phyloP scores from a whole-genome alignment of 192 early-diverging fungal genomes.

The Rhizophagus clarus region DNA sequence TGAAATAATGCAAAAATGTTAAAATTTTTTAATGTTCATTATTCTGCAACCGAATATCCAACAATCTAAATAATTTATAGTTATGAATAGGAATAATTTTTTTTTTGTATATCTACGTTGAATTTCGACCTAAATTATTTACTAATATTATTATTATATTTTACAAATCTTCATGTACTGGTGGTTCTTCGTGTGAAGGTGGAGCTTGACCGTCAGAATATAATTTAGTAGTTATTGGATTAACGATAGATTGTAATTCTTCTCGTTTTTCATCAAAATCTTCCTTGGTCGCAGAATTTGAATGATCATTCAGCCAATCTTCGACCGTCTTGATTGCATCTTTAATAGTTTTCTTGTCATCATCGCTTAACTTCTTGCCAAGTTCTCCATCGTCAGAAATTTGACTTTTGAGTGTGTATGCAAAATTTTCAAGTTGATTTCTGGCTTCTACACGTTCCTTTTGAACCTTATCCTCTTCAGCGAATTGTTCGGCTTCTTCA shows the following conservation, averaged over 20 bases:
- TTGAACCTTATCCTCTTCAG: constrained; percentile 79
- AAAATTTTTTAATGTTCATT: not conserved
- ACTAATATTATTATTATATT: constrained; percentile 11
- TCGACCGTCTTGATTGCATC: constrained; percentile 72
- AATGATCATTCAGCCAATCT: constrained; percentile 84
- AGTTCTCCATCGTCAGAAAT: constrained; percentile 82
- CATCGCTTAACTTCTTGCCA: constrained; percentile 80
- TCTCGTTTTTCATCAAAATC: constrained; percentile 96
- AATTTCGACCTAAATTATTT: not conserved
- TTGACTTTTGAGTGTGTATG: constrained; percentile 89
- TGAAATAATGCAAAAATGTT: not conserved
- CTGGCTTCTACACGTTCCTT: constrained; percentile 90
- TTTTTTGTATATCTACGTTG: not conserved
- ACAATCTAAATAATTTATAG: too few species aligned
- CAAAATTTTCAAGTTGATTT: constrained; percentile 90
- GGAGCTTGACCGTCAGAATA: constrained; percentile 68
- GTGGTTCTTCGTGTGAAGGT: constrained; percentile 41
- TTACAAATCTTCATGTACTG: constrained; percentile 71
- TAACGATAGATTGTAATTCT: constrained; percentile 91
- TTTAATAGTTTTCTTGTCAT: constrained; percentile 89
- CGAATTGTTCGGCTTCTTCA: constrained; percentile 91
- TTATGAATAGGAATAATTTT: not conserved
- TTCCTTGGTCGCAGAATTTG: constrained; percentile 86
- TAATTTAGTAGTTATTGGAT: constrained; percentile 93
- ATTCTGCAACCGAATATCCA: not conserved